A percentile compares a stretch with the other conserved stretches of the same genome.
phyloP scores from a whole-genome alignment of 192 early-diverging fungal genomes.

The Geosiphon pyriformis region DNA sequence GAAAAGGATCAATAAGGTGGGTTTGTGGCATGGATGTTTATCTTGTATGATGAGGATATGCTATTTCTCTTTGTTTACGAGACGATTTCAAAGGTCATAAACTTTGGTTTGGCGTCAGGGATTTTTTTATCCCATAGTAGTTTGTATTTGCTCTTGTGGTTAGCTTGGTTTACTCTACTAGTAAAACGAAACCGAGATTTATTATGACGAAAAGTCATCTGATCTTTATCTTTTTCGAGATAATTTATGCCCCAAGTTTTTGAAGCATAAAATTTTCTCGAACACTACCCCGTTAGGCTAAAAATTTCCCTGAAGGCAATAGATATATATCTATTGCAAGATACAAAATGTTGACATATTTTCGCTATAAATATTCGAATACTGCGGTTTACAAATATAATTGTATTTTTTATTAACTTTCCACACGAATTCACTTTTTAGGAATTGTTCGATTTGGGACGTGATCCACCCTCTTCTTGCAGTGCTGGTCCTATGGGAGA shows the following conservation, averaged over 20 bases:
- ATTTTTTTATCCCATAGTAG: background rate
- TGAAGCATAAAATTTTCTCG: too few relatives aligned
- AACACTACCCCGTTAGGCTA: too few relatives aligned
- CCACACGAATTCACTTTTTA: conserved; percentile 27
- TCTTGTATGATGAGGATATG: background rate
- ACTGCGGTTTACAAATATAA: background rate
- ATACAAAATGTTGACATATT: background rate
- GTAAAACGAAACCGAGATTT: conserved; percentile 9
- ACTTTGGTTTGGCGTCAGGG: background rate
- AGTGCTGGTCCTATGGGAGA: conserved; percentile 94
- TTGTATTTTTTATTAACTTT: background rate
- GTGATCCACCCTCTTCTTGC: conserved; percentile 97
- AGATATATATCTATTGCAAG: background rate
- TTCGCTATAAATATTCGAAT: background rate
- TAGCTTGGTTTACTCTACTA: conserved; percentile 17
- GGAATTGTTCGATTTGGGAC: conserved; percentile 92
- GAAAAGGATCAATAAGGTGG: conserved; percentile 98
- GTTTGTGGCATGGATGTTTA: conserved; percentile 13
- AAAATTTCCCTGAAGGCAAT: background rate
- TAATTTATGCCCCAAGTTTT: too few relatives aligned
- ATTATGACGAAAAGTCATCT: too few relatives aligned
- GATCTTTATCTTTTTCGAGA: too few relatives aligned
- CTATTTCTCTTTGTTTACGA: background rate
- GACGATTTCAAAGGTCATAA: background rate
- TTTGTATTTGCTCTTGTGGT: conserved; percentile 22